These are phyloP conservation scores for Avena eriantha DNA, from an alignment of 176 grass and related monocot species.

Conservation along the genomic window DNA sequence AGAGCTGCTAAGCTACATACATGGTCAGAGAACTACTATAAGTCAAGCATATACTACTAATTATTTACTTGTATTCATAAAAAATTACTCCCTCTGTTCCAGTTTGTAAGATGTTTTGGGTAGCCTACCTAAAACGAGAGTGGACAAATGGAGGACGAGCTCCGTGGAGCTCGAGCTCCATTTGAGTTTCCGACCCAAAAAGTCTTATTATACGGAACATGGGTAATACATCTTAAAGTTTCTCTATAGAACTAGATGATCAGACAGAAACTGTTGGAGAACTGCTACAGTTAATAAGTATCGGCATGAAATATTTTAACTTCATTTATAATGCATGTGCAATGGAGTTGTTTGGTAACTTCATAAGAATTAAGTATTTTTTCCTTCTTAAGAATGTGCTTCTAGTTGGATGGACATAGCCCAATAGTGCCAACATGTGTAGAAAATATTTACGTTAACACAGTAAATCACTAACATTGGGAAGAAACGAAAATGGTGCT, in stretches of 20 bases:
- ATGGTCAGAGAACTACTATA: slow-evolving; percentile 17
- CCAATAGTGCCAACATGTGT: background rate
- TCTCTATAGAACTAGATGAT: slow-evolving; percentile 6
- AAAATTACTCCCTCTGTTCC: background rate
- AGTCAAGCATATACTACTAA: slow-evolving; percentile 12
- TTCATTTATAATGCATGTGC: background rate
- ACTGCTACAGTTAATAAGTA: slow-evolving; percentile 25
- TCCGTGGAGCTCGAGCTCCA: too few species aligned
- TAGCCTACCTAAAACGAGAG: too few species aligned
- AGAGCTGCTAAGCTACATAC: slow-evolving; percentile 28
- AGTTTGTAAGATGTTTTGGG: too few species aligned
- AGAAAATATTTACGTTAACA: slow-evolving; percentile 6
- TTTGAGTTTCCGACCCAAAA: too few species aligned
- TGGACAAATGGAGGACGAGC: too few species aligned
- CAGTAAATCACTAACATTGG: background rate
- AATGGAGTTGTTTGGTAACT: background rate
- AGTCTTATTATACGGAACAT: too few species aligned
- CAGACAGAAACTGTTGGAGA: background rate
- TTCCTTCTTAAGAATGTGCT: background rate
- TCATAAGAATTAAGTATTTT: background rate
- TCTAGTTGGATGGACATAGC: slow-evolving; percentile 6
- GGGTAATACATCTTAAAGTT: background rate
- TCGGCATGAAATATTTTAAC: background rate
- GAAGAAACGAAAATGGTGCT: background rate
- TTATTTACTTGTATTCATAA: slow-evolving; percentile 19